These are phyloP conservation scores for Chaetomiaceae sp. DNA, from an alignment of 2,329 filamentous ascomycete genomes.

Conservation along the genomic window DNA sequence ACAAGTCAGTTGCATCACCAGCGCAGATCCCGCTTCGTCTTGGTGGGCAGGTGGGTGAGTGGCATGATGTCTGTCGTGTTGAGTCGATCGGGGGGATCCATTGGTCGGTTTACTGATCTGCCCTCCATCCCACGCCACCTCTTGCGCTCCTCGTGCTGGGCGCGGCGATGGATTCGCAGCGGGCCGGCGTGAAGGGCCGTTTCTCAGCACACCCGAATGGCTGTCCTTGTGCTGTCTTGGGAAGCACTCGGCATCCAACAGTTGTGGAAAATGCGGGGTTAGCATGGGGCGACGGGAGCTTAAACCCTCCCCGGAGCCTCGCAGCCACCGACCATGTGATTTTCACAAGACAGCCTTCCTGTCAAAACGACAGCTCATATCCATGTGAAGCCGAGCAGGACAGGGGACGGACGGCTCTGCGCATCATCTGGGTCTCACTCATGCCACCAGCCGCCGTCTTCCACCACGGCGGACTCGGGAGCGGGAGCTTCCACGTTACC, in stretches of 20 bases:
- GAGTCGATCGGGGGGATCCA: not conserved
- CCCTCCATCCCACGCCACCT: no score
- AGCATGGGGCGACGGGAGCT: no score
- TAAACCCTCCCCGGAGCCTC: no score
- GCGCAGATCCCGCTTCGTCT: slow-evolving; percentile 10
- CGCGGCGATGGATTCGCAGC: no score
- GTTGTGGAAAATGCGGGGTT: no score
- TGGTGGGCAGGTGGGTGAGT: slow-evolving; percentile 6
- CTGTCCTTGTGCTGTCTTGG: no score
- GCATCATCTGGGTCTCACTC: not conserved
- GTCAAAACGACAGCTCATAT: not conserved
- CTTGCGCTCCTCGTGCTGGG: no score
- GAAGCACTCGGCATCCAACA: no score
- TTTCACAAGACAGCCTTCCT: no score
- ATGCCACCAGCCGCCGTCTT: not conserved
- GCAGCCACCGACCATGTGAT: no score
- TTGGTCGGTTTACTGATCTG: slow-evolving; percentile 12
- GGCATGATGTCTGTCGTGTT: slow-evolving; percentile 12
- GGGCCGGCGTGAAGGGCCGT: no score
- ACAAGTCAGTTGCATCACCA: slow-evolving; percentile 5
- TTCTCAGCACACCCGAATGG: no score
- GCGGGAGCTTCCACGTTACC: not conserved
- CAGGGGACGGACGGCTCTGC: not conserved
- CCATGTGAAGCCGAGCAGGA: not conserved
- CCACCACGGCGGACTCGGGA: not conserved